Evolutionary conservation across 116 monocot species (phyloP), one percentile per base, ranked within the genome.

Genomic region (Phalaenopsis hybrid): DNA sequence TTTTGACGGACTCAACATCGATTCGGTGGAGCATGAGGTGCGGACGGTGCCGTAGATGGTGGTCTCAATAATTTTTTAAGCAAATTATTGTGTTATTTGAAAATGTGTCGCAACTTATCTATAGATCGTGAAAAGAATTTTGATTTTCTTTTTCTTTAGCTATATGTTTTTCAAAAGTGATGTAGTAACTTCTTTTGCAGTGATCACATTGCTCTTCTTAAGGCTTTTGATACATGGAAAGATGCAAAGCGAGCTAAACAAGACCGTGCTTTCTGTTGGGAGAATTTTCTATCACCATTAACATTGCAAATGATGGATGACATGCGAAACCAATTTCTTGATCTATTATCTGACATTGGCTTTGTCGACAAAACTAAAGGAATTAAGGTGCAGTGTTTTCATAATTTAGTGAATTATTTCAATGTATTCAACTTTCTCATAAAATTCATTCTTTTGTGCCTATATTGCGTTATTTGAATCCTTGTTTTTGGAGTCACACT

Each of bases 251-350:
- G 87, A 18, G 91, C 68, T 86, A 90, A 89, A 76, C 83, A 89
- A 79, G 97, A 92, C 25, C 94, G 88, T 33, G 75, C 89, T 75
- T 97, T 97, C 75, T 97, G 97, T 83, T 97, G 97, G 97, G 91
- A 97, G 72, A 92, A 94, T 85, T 97, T 90, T 83, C 86, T 94
- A 41, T 97, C 94, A 74, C 97, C 94, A 28, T 78, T 92, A 18
- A 94, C 94, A 59, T 81, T 97, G 83, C 90, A 97, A 84, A 94
- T 97, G 97, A 97, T 94, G 87, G 89, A 92, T 51, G 94, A 94
- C 84, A 92, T 97, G 97, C 87, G 91, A 74, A 85, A 87, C 75
- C 97, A 94, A 80, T 97, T 97, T 79, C 33, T 97, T 81, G 91
- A 96, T 88, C 85, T 96, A 73, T 84, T 97, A 78, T 94, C 92